Evolutionary conservation across 345 rosid genomes (phyloP).

Genomic region (Dipteronia sinensis): DNA sequence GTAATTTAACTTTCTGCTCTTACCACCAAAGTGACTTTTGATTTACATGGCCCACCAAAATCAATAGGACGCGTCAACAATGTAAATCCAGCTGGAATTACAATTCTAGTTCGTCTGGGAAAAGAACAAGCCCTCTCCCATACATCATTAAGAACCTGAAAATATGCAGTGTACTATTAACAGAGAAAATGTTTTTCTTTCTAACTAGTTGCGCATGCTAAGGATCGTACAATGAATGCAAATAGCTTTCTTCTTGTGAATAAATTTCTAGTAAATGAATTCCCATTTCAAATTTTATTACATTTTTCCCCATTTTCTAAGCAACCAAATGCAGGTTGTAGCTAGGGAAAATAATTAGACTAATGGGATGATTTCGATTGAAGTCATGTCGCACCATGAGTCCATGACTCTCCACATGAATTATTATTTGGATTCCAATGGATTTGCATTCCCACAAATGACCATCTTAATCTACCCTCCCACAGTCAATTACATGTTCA

Average conservation of each 20-base stretch:
- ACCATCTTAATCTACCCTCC: neutral
- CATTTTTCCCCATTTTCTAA: neutral
- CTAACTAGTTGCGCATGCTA: neutral
- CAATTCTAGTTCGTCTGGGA: conserved; percentile 44
- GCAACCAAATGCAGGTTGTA: neutral
- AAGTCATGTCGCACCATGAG: neutral
- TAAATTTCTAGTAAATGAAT: neutral
- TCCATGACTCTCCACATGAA: neutral
- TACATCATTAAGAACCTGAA: conserved; percentile 65
- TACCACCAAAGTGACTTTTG: conserved; percentile 73
- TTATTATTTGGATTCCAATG: neutral
- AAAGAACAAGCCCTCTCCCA: conserved; percentile 82
- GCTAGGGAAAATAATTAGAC: neutral
- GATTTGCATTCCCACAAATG: neutral
- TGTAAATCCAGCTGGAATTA: conserved; percentile 56
- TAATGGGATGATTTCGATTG: neutral
- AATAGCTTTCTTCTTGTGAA: too few relatives aligned
- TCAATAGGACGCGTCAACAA: conserved; percentile 63
- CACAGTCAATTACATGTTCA: neutral
- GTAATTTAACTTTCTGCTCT: conserved; percentile 8
- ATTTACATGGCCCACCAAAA: conserved; percentile 77
- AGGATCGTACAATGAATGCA: neutral
- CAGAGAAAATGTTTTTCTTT: neutral
- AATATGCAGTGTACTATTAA: conserved; percentile 5
- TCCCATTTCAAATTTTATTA: neutral